Conservation (phyloP, 495 filamentous ascomycete genomes). For the Xylaria castorea region DNA sequence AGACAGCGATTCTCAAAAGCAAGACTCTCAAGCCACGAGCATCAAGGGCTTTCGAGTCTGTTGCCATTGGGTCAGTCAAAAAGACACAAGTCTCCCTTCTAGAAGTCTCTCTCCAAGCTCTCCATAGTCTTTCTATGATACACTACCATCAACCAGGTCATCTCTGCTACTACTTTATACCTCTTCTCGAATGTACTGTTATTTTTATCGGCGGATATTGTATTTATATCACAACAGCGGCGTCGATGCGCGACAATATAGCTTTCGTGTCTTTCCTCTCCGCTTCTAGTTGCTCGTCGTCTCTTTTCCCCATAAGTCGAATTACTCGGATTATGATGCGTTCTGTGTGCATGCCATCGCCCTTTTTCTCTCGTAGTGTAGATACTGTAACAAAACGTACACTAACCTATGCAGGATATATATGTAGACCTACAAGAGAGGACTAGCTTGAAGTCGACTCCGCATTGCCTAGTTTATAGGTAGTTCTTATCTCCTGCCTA, state of each 20-base stretch:
- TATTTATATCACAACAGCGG: background rate
- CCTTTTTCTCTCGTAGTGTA: background rate
- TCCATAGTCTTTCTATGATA: background rate
- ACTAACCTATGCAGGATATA: background rate
- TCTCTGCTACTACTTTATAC: background rate
- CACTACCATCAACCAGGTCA: background rate
- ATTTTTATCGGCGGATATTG: background rate
- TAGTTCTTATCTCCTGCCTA: background rate
- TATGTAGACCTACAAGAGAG: background rate
- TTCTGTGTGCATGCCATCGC: background rate
- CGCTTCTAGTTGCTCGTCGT: background rate
- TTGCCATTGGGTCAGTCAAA: background rate
- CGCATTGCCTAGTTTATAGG: background rate
- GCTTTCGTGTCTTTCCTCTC: background rate
- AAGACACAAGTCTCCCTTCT: background rate
- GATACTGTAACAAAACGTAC: background rate
- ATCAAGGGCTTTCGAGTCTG: conserved; percentile 15
- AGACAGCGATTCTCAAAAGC: background rate
- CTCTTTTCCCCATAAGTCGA: background rate
- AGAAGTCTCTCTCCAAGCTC: background rate
- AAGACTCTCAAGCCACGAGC: background rate
- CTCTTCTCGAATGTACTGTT: background rate
- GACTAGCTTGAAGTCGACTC: background rate
- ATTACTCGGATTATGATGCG: background rate
- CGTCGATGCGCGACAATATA: background rate